phyloP scores from a whole-genome alignment of 148 eudicot species.

The Talinum fruticosum region DNA sequence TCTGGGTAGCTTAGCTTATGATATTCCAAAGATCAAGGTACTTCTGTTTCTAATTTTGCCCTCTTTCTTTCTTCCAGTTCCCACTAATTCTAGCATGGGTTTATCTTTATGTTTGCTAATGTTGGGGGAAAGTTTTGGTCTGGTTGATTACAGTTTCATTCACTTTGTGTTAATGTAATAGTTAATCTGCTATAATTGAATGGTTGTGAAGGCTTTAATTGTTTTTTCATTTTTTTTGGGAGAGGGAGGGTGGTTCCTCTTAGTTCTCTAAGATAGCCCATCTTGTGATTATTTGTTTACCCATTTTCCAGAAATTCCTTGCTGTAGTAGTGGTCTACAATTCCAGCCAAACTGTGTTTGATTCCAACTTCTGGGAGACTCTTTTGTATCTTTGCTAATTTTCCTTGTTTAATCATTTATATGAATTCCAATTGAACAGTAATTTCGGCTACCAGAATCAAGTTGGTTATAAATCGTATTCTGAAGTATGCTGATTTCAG shows the following conservation, averaged over 20 bases:
- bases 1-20: slow-evolving; percentile 83
- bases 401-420: not conserved
- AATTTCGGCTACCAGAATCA: not conserved
- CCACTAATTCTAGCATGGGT: not conserved
- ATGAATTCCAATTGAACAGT: not conserved
- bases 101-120: not conserved
- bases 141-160: not conserved
- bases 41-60: not conserved
- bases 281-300: too few relatives aligned
- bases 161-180: not conserved
- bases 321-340: not conserved
- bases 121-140: not conserved
- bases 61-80: not conserved
- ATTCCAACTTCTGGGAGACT: not conserved
- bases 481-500: slow-evolving; percentile 19
- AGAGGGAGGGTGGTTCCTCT: too few relatives aligned
- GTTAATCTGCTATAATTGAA: not conserved
- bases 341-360: not conserved
- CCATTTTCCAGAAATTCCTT: too few relatives aligned
- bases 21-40: slow-evolving; percentile 81
- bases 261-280: too few relatives aligned
- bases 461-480: slow-evolving; percentile 16
- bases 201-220: too few relatives aligned
- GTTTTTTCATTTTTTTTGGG: too few relatives aligned
- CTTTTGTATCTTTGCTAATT: not conserved